phyloP scores from a whole-genome alignment of 140 eudicot species.

The Ambrosia hybrid region DNA sequence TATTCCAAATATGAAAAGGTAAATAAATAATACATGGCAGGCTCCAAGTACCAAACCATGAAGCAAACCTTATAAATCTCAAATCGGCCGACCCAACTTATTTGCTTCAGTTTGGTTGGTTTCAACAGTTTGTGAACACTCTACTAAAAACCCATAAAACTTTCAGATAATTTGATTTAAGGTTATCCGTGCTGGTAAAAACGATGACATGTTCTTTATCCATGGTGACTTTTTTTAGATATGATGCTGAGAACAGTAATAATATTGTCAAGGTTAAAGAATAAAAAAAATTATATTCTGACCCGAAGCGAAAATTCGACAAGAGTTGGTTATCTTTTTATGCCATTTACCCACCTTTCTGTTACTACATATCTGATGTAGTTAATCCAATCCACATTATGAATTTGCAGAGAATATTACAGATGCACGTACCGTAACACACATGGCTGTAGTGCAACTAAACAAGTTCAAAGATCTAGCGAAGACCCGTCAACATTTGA shows the following conservation, averaged over 20 bases:
- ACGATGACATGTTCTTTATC: not conserved
- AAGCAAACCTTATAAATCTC: not conserved
- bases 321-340: not conserved
- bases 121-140: not conserved
- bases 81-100: not conserved
- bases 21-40: no score
- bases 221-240: not conserved
- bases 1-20: no score
- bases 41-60: not conserved
- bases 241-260: not conserved
- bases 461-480: conserved; percentile 64
- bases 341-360: not conserved
- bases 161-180: not conserved
- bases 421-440: conserved; percentile 77
- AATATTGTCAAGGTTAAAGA: not conserved
- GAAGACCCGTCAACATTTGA: conserved; percentile 47
- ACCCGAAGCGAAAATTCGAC: not conserved
- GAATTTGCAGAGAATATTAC: conserved; percentile 61
- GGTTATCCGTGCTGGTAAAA: not conserved
- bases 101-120: not conserved
- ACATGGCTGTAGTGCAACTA: conserved; percentile 66
- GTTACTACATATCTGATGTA: not conserved
- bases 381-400: not conserved
- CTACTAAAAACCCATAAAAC: not conserved
- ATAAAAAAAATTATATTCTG: not conserved